Evolutionary conservation across 116 monocot species (phyloP).

Genomic region (Thalassia testudinum): DNA sequence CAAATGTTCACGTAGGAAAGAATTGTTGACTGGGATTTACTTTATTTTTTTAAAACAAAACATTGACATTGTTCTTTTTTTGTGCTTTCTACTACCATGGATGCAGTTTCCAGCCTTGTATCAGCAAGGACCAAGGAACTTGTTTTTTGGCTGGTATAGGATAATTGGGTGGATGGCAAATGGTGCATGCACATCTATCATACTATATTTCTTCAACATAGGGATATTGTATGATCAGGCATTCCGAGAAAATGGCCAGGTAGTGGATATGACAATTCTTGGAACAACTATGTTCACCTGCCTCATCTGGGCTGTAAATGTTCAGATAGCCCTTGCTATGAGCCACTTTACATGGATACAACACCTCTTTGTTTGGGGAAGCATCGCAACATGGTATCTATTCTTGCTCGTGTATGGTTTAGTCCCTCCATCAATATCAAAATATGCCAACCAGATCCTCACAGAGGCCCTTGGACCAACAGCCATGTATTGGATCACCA

Average conservation of each 20-base stretch:
- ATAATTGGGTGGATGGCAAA: constrained; percentile 68
- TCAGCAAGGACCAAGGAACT: too few species aligned
- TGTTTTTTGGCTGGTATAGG: too few species aligned
- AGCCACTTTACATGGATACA: too few species aligned
- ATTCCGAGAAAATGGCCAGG: constrained; percentile 30
- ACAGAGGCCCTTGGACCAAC: too few species aligned
- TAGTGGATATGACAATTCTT: constrained; percentile 41
- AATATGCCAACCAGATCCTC: constrained; percentile 35
- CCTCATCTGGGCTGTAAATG: constrained; percentile 69
- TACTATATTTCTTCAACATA: constrained; percentile 36
- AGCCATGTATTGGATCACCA: too few species aligned
- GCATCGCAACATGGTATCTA: constrained; percentile 53
- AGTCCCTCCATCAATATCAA: constrained; percentile 25
- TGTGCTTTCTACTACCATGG: too few species aligned
- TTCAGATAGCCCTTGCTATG: constrained; percentile 54
- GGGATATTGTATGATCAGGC: constrained; percentile 42
- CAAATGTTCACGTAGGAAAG: not conserved
- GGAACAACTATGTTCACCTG: constrained; percentile 79
- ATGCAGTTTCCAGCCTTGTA: constrained; percentile 55
- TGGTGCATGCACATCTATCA: constrained; percentile 39
- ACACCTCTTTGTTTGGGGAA: constrained; percentile 57
- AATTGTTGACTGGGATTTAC: not conserved
- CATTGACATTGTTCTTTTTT: too few species aligned
- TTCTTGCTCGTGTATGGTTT: constrained; percentile 51
- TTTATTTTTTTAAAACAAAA: not conserved